Percentiles rank a stretch among this genome's conserved stretches.
Conservation (phyloP, 225 moss, liverwort and hornwort genomes). For the Pseudoscleropodium purum region DNA sequence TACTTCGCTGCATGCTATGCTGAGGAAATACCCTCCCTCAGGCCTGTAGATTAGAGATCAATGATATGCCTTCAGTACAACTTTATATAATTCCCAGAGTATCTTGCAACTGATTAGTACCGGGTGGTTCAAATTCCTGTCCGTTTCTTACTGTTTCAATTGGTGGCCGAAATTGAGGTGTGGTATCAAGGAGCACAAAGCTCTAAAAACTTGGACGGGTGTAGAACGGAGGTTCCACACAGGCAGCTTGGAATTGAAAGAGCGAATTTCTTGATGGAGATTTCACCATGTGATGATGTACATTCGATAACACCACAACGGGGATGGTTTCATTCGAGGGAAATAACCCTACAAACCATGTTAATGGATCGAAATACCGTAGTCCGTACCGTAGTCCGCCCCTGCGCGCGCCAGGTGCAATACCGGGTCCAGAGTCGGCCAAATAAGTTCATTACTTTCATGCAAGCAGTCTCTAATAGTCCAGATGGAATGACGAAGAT, state of each 20-base stretch:
- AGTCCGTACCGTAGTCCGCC: neutral
- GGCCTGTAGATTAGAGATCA: neutral
- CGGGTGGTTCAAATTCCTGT: neutral
- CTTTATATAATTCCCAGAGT: neutral
- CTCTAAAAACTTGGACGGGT: neutral
- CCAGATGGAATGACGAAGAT: neutral
- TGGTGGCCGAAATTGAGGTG: neutral
- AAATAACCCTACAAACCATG: neutral
- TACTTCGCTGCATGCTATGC: neutral
- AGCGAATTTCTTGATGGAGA: neutral
- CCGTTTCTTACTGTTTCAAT: neutral
- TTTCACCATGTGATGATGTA: neutral
- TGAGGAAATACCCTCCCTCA: neutral
- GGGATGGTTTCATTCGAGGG: neutral
- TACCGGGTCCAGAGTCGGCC: neutral
- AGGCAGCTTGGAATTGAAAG: neutral
- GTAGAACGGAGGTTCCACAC: neutral
- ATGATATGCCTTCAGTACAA: neutral
- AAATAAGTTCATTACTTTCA: neutral
- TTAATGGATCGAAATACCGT: neutral
- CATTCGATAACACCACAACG: neutral
- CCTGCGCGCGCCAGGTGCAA: neutral
- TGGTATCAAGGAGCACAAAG: neutral
- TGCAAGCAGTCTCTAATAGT: neutral
- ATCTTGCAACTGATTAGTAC: neutral